Conservation (phyloP, 257 asterid species). For the Solanum pennellii region DNA sequence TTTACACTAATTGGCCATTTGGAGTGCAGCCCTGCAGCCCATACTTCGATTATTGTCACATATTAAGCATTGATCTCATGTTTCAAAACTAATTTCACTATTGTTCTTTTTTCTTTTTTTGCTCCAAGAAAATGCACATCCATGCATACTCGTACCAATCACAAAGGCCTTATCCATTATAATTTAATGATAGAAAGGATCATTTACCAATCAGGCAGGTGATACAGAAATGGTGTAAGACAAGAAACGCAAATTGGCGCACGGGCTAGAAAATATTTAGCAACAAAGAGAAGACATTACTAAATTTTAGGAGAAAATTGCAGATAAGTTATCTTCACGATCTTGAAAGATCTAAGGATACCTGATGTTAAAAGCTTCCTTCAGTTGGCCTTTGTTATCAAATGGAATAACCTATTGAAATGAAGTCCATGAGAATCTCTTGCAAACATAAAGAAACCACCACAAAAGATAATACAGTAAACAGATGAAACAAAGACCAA, state of each 20-base stretch:
- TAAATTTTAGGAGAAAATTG: neutral
- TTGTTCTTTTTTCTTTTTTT: neutral
- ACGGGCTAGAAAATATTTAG: neutral
- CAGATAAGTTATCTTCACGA: neutral
- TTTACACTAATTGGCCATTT: neutral
- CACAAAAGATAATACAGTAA: neutral
- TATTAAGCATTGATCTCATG: neutral
- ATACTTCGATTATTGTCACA: neutral
- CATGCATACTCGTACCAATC: neutral
- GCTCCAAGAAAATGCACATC: neutral
- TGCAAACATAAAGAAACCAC: neutral
- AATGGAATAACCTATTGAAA: conserved; percentile 73
- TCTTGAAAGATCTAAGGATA: conserved; percentile 7
- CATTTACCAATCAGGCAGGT: neutral
- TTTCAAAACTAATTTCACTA: neutral
- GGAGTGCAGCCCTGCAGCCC: neutral
- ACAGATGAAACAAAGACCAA: neutral
- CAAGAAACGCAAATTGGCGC: neutral
- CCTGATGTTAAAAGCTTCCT: conserved; percentile 93
- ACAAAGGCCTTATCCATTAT: neutral
- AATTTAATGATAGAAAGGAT: neutral
- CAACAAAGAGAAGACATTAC: neutral
- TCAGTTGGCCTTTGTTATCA: conserved; percentile 85
- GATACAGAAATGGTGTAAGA: neutral
- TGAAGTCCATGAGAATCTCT: neutral